phyloP scores from a whole-genome alignment of 768 basidiomycete genomes.

The Auricularia cornea region DNA sequence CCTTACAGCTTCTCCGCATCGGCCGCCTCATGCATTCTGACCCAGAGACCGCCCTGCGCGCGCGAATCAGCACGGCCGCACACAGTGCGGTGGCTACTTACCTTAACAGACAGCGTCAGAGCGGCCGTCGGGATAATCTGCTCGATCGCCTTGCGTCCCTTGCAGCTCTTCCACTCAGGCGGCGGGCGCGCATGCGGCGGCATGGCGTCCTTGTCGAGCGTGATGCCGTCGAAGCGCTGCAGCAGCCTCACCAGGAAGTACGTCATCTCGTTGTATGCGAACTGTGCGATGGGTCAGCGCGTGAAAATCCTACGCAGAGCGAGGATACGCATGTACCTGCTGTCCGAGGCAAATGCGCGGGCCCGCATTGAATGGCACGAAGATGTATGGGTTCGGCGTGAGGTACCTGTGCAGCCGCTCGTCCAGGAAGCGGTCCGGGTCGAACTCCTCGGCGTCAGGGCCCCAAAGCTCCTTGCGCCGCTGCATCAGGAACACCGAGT shows the following conservation, averaged over 20 bases:
- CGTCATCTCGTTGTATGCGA: slow-evolving; percentile 43
- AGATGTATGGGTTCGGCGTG: slow-evolving; percentile 57
- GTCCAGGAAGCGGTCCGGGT: slow-evolving; percentile 66
- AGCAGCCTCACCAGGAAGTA: slow-evolving; percentile 56
- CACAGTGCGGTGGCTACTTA: too few relatives aligned
- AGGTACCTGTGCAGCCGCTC: slow-evolving; percentile 53
- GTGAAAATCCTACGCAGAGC: slow-evolving; percentile 1
- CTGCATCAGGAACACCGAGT: slow-evolving; percentile 60
- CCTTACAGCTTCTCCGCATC: too few relatives aligned
- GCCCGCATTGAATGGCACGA: slow-evolving; percentile 54
- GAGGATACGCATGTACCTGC: too few relatives aligned
- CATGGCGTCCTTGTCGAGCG: slow-evolving; percentile 38
- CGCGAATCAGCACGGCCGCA: too few relatives aligned
- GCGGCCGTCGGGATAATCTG: too few relatives aligned
- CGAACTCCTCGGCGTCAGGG: slow-evolving; percentile 60
- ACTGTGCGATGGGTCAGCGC: slow-evolving; percentile 14
- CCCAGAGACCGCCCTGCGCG: too few relatives aligned
- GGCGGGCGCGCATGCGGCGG: slow-evolving; percentile 40
- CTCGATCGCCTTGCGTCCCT: slow-evolving; percentile 40
- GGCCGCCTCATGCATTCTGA: too few relatives aligned
- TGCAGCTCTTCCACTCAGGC: slow-evolving; percentile 33
- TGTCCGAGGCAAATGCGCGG: slow-evolving; percentile 56
- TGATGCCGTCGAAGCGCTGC: slow-evolving; percentile 46
- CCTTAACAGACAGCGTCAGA: too few relatives aligned
- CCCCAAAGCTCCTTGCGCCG: slow-evolving; percentile 61